Conservation (phyloP, 257 asterid species). For the Echites panduratus region DNA sequence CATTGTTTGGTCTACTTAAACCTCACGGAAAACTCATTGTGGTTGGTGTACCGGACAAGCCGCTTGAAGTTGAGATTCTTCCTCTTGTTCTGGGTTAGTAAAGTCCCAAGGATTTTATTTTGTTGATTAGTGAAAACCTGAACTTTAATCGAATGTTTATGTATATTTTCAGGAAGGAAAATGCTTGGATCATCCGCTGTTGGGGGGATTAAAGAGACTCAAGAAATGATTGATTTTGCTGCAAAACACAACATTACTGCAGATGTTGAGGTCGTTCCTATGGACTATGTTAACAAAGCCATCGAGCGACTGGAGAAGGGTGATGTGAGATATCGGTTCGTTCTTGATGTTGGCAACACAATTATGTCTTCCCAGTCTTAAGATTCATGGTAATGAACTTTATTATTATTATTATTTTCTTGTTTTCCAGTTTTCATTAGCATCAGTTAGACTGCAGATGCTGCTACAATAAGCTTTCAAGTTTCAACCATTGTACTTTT, state of each 20-base stretch:
- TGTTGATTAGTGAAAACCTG: too few species aligned
- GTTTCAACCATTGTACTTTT: too few species aligned
- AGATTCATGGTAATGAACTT: too few species aligned
- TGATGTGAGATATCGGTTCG: slow-evolving; percentile 11
- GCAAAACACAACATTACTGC: slow-evolving; percentile 14
- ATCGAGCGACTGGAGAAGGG: slow-evolving; percentile 8
- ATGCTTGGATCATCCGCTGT: slow-evolving; percentile 2
- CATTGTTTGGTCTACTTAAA: slow-evolving; percentile 25
- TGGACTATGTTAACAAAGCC: slow-evolving; percentile 7
- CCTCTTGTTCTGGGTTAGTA: slow-evolving; percentile 23
- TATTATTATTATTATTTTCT: too few species aligned
- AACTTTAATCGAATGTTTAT: not conserved
- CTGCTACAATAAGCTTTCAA: too few species aligned
- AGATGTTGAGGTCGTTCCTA: slow-evolving; percentile 1
- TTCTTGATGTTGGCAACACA: slow-evolving; percentile 2
- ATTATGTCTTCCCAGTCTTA: not conserved
- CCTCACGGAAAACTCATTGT: slow-evolving; percentile 24
- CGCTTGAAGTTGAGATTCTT: slow-evolving; percentile 21
- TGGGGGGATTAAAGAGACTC: slow-evolving; percentile 14
- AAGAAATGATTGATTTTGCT: slow-evolving; percentile 20
- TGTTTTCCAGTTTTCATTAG: too few species aligned
- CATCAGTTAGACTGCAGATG: too few species aligned
- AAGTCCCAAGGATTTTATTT: not conserved
- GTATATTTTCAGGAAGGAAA: slow-evolving; percentile 11
- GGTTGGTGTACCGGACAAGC: slow-evolving; percentile 25